Percentiles rank a stretch among this genome's conserved stretches.
Evolutionary conservation across 78 protist species (phyloP).

Genomic region (Protostelium mycophagum): DNA sequence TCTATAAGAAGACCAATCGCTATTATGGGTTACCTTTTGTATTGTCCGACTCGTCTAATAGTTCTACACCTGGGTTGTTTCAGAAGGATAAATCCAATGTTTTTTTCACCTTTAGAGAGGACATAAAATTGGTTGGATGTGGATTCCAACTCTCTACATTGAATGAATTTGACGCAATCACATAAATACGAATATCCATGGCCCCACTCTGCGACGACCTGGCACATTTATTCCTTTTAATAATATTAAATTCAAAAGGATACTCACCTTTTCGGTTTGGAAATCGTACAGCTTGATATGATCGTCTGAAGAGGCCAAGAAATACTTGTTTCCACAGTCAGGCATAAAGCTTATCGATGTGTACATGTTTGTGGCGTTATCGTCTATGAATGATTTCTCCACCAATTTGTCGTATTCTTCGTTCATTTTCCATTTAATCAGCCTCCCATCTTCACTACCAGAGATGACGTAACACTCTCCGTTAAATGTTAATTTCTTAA

Average conservation of each 20-base stretch:
- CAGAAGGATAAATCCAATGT: neutral
- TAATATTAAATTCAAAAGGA: too few species aligned
- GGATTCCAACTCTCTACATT: neutral
- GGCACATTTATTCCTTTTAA: neutral
- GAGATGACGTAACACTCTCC: neutral
- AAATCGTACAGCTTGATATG: neutral
- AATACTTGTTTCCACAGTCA: neutral
- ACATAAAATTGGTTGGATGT: neutral
- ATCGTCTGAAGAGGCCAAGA: neutral
- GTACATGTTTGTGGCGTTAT: neutral
- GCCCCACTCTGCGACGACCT: neutral
- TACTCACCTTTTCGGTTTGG: neutral
- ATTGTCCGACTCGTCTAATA: neutral
- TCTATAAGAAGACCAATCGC: too few species aligned
- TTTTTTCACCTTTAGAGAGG: neutral
- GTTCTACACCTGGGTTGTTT: neutral
- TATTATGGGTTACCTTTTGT: neutral
- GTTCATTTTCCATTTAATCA: neutral
- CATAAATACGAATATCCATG: neutral
- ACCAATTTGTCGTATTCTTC: neutral
- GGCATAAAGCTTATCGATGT: neutral
- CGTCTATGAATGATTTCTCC: neutral
- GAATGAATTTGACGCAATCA: neutral
- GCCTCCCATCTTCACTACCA: neutral
- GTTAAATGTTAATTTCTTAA: neutral